These are phyloP conservation scores for Oenanthe javanica DNA, from an alignment of 140 eudicot species.

Conservation along the genomic window DNA sequence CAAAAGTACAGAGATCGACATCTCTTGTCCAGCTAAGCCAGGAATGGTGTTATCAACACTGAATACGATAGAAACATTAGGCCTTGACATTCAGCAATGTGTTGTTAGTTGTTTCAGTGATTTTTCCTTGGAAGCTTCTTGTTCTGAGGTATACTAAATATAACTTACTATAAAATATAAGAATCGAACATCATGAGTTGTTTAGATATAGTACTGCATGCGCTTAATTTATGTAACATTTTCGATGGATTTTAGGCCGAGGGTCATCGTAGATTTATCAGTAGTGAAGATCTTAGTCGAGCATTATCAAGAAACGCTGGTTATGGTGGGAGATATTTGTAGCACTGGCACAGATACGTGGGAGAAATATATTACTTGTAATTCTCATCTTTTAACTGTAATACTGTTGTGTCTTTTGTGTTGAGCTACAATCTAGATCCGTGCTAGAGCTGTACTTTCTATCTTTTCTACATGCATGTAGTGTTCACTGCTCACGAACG, in stretches of 20 bases:
- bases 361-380: background rate
- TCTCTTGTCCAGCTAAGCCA: slow-evolving; percentile 62
- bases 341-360: background rate
- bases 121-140: slow-evolving; percentile 73
- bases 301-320: slow-evolving; percentile 66
- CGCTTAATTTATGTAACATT: background rate
- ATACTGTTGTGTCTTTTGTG: background rate
- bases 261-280: slow-evolving; percentile 42
- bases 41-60: slow-evolving; percentile 63
- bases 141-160: slow-evolving; percentile 56
- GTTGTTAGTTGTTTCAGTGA: slow-evolving; percentile 76
- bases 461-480: too few relatives aligned
- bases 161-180: background rate
- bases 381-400: background rate
- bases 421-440: background rate
- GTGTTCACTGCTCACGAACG: background rate
- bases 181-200: background rate
- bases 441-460: background rate
- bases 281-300: slow-evolving; percentile 69
- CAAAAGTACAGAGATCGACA: slow-evolving; percentile 44
- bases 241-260: slow-evolving; percentile 27
- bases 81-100: slow-evolving; percentile 76
- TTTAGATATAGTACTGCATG: background rate
- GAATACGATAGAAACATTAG: slow-evolving; percentile 63
- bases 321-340: slow-evolving; percentile 74